Evolutionary conservation across 768 basidiomycete genomes (phyloP).

Genomic region (Hericium erinaceus): DNA sequence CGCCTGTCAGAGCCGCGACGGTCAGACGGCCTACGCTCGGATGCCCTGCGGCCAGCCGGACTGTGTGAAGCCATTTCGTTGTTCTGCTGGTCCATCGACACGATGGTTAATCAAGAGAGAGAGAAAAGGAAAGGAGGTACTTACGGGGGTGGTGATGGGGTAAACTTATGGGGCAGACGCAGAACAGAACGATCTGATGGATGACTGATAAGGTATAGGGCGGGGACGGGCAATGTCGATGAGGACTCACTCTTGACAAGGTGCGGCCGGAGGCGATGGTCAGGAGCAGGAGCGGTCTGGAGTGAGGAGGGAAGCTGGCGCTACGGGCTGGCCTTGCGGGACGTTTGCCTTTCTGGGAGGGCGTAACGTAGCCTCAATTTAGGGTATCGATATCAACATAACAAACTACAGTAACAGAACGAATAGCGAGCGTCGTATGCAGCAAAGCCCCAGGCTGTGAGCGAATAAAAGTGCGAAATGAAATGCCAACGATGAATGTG

Average conservation of each 20-base stretch:
- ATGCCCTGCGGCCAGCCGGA: background rate
- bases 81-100: constrained; percentile 12
- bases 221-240: background rate
- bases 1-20: constrained; percentile 34
- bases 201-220: background rate
- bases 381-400: no score
- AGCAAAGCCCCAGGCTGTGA: no score
- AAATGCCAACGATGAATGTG: background rate
- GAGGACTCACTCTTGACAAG: background rate
- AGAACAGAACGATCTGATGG: background rate
- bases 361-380: no score
- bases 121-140: background rate
- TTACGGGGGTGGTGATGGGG: background rate
- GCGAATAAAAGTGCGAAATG: background rate
- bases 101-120: background rate
- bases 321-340: no score
- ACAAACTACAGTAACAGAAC: no score
- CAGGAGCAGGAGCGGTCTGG: no score
- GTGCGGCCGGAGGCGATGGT: background rate
- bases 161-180: background rate
- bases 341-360: no score
- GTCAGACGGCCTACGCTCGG: constrained; percentile 32
- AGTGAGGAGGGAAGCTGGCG: no score
- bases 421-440: no score
- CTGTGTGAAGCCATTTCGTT: constrained; percentile 21